Base-by-base conservation (phyloP, 2,329 filamentous ascomycete species). In the Capronia coronata region DNA sequence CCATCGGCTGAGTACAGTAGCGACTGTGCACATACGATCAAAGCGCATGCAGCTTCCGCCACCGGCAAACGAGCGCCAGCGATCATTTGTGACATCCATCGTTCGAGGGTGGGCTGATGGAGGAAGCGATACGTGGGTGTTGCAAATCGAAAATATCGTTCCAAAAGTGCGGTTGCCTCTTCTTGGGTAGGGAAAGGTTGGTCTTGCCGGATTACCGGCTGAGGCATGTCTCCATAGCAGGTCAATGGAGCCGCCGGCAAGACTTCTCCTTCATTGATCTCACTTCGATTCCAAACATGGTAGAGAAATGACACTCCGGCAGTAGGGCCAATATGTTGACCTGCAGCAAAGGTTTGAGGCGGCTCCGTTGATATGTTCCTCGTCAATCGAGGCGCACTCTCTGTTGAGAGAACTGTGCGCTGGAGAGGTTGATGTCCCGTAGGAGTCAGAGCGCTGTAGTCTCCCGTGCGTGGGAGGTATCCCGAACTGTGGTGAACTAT, bases 211-310 rank as follows among this genome's bases (percentile, higher is more conserved):
- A 61, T 57, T 0, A 62, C 56, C 0, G 62, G 61, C 16, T 74
- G 64, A 2, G 71, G 72, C 16, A 67, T 70, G 50, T 75, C 73
- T 1, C 72, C 72, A 3, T 60, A 55, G 27, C 50, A 54, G 8
- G 51, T 51, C 18, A 60, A 43, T 5, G 49, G 55, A 7, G 55
- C 56, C 3, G 70, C 68, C n/a, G 66, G 62, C 46, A 66, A 67
- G 1, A 65, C 61, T 37, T 74, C 71, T 14, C 65, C 62, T 6
- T 69, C 65, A 1, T 54, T 57, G 0, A 32, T 39, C 27, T 48
- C 54, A 23, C 40, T 40, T 16, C 41, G 58, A 61, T 83, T 62
- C 79, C 83, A 67, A 75, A 80, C 67, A 76, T 81, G 79, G 65
- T 84, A 44, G 71, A 85, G 63, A 68, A 81, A 68, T 59, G 74